Evolutionary conservation across 148 eudicot species (phyloP), one percentile per base, ranked within the genome.

Genomic region (Chenopodium album): DNA sequence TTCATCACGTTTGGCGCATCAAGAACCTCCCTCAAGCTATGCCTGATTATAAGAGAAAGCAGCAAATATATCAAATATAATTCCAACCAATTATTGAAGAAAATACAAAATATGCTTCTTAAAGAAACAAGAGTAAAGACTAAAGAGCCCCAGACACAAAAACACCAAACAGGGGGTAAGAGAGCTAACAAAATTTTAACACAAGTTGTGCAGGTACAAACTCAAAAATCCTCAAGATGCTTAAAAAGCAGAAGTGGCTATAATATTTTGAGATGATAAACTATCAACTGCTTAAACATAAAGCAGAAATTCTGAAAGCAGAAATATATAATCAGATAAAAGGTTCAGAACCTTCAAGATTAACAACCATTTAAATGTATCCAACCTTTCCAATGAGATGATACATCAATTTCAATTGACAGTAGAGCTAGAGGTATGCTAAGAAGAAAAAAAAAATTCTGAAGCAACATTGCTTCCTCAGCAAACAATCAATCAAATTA

Each of bases 1-100:
- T 85, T 94, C 99, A 91, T 89, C 54, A 96, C 97, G 82, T 89
- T 94, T 82, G 99, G 99, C 54, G 98, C 99, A 88, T 96, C 99
- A 82, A 96, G 78, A 75, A 94, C 99, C 87, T 96, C 99, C 90
- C 85, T 92, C 87, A 96, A 87, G 88, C 98, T 96, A 89, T 96
- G 99, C 88, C 99, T 95, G 91, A 34, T 41, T 32, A 86, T 44
- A 76, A 54, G 17, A 70, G 60, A 80, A 1, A 22, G 62, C 9
- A 47, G 79, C 11, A 67, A 44, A 50, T 31, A 34, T 11, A 23
- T 31, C 26, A 64, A n/a, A 22, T 19, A 23, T 66, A 14, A 73
- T 50, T 48, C 50, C 11, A 26, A 19, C 34, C 23, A 46, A 11
- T 13, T 44, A 64, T 46, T 13, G 17, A 68, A 75, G 64, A 76